Base-by-base conservation (phyloP, 2,329 filamentous ascomycete species). In the Microdochium nivale region DNA sequence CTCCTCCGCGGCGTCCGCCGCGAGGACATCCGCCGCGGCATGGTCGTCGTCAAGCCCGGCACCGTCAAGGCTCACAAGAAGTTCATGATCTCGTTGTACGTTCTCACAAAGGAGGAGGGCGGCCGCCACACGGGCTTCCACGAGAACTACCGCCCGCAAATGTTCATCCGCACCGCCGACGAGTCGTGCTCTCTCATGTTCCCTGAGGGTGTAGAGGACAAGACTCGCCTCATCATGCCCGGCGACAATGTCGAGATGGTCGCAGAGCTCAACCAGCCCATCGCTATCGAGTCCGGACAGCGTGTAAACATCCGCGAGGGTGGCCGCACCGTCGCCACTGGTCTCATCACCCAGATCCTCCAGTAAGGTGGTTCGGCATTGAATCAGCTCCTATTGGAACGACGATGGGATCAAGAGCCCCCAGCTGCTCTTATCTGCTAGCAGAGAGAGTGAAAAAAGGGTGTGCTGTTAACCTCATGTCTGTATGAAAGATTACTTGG, bases 171-270 rank as follows among this genome's bases (percentile, higher is more conserved):
- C 66, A 97, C 94, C 60, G 89, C 92, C 59, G 88, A 90, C 76
- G 82, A 87, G 78, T 79, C 77, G 23, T 86, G 88, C 65, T 78
- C 86, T 53, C 81, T 99, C 63, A 83, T 78, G 68, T 96, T 92
- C 86, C 90, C 91, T 51, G 91, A 94, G 64, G 88, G 87, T 56
- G 86, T 80, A 56, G 84, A 86, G 70, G 86, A 92, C 62, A 72
- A 79, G 54, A 68, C 78, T 57, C 75, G 74, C 70, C 87, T 90
- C 77, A 86, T 96, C 72, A 95, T 96, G 90, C 94, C 94, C 50
- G 94, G 94, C 71, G 94, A 99, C 81, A 99, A 99, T 74, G 84
- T 96, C 60, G 94, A 99, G 80, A 96, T 99, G 91, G 76, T 94
- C 58, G 87, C 90, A 69, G 83, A 86, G 63, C 84, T 96, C 66